Evolutionary conservation across 108 stramenopile genomes (phyloP).

Genomic region (Aurantiochytrium sp.): DNA sequence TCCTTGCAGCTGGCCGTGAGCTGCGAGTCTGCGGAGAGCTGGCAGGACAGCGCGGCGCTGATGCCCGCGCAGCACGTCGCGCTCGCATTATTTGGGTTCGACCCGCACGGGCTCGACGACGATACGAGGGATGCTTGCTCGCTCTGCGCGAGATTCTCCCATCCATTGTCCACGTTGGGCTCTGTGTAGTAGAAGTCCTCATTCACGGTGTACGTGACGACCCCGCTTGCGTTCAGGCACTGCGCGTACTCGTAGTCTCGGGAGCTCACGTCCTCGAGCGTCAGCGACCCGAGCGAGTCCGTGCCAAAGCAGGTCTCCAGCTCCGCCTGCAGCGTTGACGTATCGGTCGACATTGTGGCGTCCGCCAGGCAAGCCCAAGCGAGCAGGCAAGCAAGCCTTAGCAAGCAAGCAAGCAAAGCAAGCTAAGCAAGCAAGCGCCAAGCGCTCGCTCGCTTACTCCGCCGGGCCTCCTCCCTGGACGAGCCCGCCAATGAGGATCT

Average conservation of each 20-base stretch:
- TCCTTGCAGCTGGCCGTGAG: background rate
- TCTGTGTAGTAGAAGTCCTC: background rate
- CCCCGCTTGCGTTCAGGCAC: background rate
- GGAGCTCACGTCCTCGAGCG: background rate
- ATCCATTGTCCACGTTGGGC: background rate
- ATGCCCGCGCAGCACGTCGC: background rate
- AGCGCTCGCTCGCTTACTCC: too few relatives aligned
- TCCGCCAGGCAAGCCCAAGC: too few relatives aligned
- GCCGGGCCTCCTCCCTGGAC: too few relatives aligned
- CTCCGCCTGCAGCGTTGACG: background rate
- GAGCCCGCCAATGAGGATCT: too few relatives aligned
- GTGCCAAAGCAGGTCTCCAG: slow-evolving; percentile 23
- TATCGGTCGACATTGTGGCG: too few relatives aligned
- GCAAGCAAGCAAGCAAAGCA: too few relatives aligned
- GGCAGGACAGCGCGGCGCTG: background rate
- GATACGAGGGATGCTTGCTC: background rate
- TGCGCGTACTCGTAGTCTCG: background rate
- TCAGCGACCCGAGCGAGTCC: background rate
- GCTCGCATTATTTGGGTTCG: background rate
- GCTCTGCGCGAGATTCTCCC: background rate
- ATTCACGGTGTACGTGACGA: background rate
- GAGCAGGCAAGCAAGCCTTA: too few relatives aligned
- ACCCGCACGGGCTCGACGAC: background rate
- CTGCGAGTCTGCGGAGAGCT: background rate
- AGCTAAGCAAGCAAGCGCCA: too few relatives aligned